Base-by-base conservation (phyloP, 2,329 filamentous ascomycete genomes). In the Nothophoma quercina region DNA sequence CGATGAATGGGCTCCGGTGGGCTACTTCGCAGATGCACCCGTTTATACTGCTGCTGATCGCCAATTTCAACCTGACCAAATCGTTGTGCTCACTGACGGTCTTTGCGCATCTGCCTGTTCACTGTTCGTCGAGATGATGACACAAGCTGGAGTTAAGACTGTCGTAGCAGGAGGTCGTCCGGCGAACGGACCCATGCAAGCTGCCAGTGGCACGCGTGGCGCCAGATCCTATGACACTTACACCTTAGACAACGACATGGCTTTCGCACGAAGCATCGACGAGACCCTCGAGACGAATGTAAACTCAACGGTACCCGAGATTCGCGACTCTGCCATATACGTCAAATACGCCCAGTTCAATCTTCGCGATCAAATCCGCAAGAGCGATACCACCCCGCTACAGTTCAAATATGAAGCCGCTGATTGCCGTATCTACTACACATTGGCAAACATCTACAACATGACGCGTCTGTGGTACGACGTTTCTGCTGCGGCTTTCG, bases 161-260 rank as follows among this genome's bases (percentile, higher is more conserved):
- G 75, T 87, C 26, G 75, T 76, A 3, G 73, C 83, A 25, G 86
- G 86, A 5, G 86, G 86, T 2, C 79, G 81, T 0, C 85, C 85
- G 0, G 65, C 71, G 5, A 63, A 75, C 0, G 71, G 70, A 1
- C 78, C 80, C 0, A 87, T 88, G 77, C 85, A 88, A 72, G 81
- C 78, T 2, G 78, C 85, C 13, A 81, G 84, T 12, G 87, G 86
- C 13, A 80, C 81, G 26, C 83, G 85, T 54, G 86, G 86, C 15
- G 69, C 73, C 0, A 68, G 76, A 51, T 66, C 77, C 2, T 65
- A 63, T 51, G 56, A 56, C 28, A 59, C 59, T 64, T 49, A 74
- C 73, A 38, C 68, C 63, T 40, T 71, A 62, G 19, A 75, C 68
- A n/a, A 70, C 71, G 60, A 68, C 29, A 59, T 73, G 9, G 10